Base-by-base conservation (phyloP, 306 rosid genomes). In the Dryas alaskensis region DNA sequence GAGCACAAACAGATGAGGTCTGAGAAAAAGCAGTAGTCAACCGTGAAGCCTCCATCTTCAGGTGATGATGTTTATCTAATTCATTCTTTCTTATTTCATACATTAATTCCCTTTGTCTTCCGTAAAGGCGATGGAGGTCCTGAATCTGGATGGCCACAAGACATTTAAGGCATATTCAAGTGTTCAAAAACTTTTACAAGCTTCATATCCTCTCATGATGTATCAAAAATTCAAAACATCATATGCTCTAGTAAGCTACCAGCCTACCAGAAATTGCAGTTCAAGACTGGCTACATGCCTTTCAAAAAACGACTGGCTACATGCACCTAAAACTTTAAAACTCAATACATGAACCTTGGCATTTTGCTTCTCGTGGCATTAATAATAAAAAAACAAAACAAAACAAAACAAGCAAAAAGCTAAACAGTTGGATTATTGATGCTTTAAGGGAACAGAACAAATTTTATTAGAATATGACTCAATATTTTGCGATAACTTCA, bases 101-200 rank as follows among this genome's bases (percentile, higher is more conserved):
- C 92, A 88, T 92, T 62, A 92, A 70, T 69, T 88, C 89, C 81
- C 74, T 92, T 78, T 94, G 97, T 82, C 84, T 87, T 74, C 72
- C 50, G 78, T 94, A 94, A 72, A 94, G 84, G 39, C 86, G 92
- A 81, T 94, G 99, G 59, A 94, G 96, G 77, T 88, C 97, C 57
- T 73, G 84, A 84, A 91, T 76, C 99, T 94, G 90, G 80, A 82
- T 49, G 62, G 39, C 27, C 71, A 72, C 49, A 73, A 57, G 64
- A 48, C 53, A 74, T 37, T 72, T 60, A 48, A 66, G 55, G 48
- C 65, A 55, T 50, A 54, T 19, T 25, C n/a, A 62, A 61, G 9
- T 8, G 52, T 10, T 19, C 10, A 37, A 58, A 11, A 57, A 12
- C 44, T 49, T 6, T 59, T 9, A 67, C 37, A 31, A 31, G 37